Base-by-base conservation (phyloP, 2,329 filamentous ascomycete genomes). In the Lachnellula occidentalis region DNA sequence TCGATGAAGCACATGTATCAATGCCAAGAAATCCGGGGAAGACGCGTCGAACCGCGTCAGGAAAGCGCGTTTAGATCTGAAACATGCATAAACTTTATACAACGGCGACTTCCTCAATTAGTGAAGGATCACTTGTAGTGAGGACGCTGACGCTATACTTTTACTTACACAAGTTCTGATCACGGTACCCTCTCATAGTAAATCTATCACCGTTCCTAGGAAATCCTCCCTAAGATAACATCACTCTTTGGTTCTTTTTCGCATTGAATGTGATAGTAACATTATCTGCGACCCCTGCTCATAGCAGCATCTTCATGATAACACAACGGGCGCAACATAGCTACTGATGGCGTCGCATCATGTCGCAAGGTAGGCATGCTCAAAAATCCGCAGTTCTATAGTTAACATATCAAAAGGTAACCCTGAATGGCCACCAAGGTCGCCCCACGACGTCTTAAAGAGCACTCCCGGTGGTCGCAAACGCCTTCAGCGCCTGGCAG, bases 401-500 rank as follows among this genome's bases (percentile, higher is more conserved):
- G 43, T 55, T 63, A 42, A 61, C 46, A 19, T 39, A 12, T 42
- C 11, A 50, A 69, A 72, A 64, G 62, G 54, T 24, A 51, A 74
- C 57, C 70, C 76, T 45, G 79, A 84, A 70, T 88, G 84, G 84
- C 84, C 84, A 17, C 84, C 84, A 21, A 76, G 80, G 68, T 87
- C 83, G 53, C 84, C 84, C 42, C 81, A 80, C 68, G 83, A 87
- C 67, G 83, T 75, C 50, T 75, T 87, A 19, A 67, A 84, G 37
- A 78, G 80, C 68, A 85, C 92, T 3, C 92, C 92, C 1, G 83
- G 86, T 61, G 92, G 91, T 51, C 86, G 91, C 64, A 83, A 86
- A 68, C 86, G 84, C 69, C 83, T 90, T 66, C 80, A 86, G 68
- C 82, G 85, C 57, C 76, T 87, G 64, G 80, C 83, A 61, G 81